These are phyloP conservation scores for Penicillium antarcticum DNA, from an alignment of 495 filamentous ascomycete genomes.

Conservation along the genomic window DNA sequence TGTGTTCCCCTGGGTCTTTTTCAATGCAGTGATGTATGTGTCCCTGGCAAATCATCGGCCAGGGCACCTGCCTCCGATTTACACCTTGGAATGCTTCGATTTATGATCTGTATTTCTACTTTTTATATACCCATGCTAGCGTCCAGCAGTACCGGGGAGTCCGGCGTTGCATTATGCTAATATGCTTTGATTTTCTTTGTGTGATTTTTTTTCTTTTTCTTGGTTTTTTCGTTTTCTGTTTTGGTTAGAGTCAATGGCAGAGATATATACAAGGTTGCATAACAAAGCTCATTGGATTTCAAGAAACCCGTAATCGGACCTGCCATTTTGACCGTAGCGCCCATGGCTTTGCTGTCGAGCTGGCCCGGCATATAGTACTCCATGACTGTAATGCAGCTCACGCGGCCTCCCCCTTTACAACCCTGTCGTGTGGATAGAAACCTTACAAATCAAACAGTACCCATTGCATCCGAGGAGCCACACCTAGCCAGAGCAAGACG, in stretches of 20 bases:
- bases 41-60: conserved; percentile 1
- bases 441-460: background rate
- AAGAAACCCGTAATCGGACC: background rate
- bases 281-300: background rate
- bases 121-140: conserved; percentile 22
- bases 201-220: background rate
- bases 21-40: conserved; percentile 3
- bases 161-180: conserved; percentile 14
- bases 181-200: background rate
- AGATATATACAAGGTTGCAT: background rate
- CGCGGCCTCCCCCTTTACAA: background rate
- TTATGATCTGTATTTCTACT: conserved; percentile 15
- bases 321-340: background rate
- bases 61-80: conserved; percentile 1
- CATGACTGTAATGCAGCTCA: background rate
- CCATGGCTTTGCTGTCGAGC: background rate
- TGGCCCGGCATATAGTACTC: background rate
- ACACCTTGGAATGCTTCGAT: conserved; percentile 11
- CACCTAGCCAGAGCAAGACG: background rate
- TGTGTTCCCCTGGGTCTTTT: background rate
- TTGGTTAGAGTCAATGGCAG: background rate
- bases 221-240: too few relatives aligned
- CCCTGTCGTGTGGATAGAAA: background rate
- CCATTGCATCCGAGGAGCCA: conserved; percentile 9
- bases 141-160: conserved; percentile 18